Evolutionary conservation across 768 basidiomycete species (phyloP).

Genomic region (Sistotremastrum niveocremeum): DNA sequence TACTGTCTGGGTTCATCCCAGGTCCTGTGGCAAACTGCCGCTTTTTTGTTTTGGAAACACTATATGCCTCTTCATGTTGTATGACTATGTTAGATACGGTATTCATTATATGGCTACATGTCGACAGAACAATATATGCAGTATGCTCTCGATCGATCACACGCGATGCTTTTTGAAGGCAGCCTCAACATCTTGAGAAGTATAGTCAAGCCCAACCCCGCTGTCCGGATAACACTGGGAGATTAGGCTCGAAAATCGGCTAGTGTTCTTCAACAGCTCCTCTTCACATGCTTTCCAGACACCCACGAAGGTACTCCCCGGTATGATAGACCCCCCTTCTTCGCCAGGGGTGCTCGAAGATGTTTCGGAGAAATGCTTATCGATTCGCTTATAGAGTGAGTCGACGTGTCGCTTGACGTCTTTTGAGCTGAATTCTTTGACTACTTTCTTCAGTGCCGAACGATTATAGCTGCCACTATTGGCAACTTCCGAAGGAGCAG

Average conservation of each 20-base stretch:
- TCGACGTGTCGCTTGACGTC: slow-evolving; percentile 86
- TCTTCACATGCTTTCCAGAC: slow-evolving; percentile 91
- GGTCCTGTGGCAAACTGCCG: too few relatives aligned
- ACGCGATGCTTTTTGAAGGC: slow-evolving; percentile 58
- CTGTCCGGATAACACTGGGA: slow-evolving; percentile 67
- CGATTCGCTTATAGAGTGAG: slow-evolving; percentile 75
- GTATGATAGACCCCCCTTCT: slow-evolving; percentile 36
- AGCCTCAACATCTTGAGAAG: slow-evolving; percentile 56
- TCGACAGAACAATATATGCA: too few relatives aligned
- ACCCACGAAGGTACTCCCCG: slow-evolving; percentile 57
- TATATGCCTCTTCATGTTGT: too few relatives aligned
- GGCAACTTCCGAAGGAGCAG: slow-evolving; percentile 62
- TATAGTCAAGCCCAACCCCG: slow-evolving; percentile 63
- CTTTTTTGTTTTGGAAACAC: too few relatives aligned
- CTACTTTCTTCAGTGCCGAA: slow-evolving; percentile 64
- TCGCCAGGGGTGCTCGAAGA: slow-evolving; percentile 52
- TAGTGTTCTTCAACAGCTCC: slow-evolving; percentile 62
- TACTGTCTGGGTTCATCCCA: too few relatives aligned
- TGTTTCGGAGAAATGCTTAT: slow-evolving; percentile 88
- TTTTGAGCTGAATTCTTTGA: slow-evolving; percentile 78
- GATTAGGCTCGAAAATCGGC: slow-evolving; percentile 54
- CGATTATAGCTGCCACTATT: slow-evolving; percentile 66
- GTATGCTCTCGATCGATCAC: not conserved
- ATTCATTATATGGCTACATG: too few relatives aligned
- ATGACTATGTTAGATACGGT: too few relatives aligned